phyloP scores from a whole-genome alignment of 495 filamentous ascomycete species.

The Xylaria flabelliformis region DNA sequence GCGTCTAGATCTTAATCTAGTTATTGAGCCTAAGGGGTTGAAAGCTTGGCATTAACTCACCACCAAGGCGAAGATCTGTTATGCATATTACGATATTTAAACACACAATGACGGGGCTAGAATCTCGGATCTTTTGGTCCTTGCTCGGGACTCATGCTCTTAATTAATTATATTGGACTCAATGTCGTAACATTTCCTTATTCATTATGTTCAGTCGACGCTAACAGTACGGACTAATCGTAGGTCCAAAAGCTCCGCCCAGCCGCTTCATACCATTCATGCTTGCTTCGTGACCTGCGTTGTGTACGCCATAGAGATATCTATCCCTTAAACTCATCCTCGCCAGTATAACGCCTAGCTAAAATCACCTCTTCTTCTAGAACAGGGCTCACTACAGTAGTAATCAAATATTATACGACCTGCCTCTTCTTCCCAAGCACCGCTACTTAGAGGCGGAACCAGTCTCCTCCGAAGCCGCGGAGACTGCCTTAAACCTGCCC shows the following conservation, averaged over 20 bases:
- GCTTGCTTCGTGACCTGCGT: neutral
- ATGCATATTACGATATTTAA: neutral
- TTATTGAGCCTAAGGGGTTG: too few relatives aligned
- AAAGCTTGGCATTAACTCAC: too few relatives aligned
- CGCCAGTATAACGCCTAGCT: neutral
- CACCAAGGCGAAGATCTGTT: too few relatives aligned
- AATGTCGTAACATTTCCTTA: neutral
- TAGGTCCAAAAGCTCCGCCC: neutral
- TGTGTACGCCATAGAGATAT: neutral
- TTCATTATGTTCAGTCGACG: neutral
- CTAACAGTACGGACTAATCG: neutral
- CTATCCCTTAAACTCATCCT: neutral
- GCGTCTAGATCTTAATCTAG: neutral
- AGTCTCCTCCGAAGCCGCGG: conserved; percentile 24
- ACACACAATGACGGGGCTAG: neutral
- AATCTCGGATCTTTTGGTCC: neutral
- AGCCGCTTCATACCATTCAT: neutral
- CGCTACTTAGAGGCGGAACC: neutral
- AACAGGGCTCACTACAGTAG: conserved; percentile 8
- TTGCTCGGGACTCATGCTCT: neutral
- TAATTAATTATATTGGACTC: neutral
- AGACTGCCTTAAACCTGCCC: conserved; percentile 46
- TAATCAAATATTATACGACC: neutral
- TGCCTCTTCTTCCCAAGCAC: neutral
- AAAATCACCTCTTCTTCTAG: neutral